phyloP scores from a whole-genome alignment of 2,329 filamentous ascomycete genomes.

The Aspergillus persii region DNA sequence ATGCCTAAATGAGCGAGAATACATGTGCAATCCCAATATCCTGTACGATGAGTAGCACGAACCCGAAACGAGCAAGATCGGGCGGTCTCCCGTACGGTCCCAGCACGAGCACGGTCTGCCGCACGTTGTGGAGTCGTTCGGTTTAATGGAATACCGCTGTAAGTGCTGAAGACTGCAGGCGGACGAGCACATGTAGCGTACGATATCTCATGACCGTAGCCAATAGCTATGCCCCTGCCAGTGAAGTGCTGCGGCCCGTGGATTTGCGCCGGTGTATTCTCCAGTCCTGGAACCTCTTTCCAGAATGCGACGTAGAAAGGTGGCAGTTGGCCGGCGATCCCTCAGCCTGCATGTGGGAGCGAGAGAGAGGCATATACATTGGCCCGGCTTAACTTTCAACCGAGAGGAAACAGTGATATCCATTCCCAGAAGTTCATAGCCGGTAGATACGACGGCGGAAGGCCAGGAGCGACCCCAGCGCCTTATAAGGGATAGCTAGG shows the following conservation, averaged over 20 bases:
- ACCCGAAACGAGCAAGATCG: slow-evolving; percentile 1
- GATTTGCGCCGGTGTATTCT: too few relatives aligned
- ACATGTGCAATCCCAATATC: neutral
- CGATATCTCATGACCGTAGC: neutral
- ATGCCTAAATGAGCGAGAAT: neutral
- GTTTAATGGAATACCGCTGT: neutral
- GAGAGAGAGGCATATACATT: too few relatives aligned
- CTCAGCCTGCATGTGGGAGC: too few relatives aligned
- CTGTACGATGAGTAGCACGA: slow-evolving; percentile 3
- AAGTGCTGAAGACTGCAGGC: neutral
- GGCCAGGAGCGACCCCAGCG: too few relatives aligned
- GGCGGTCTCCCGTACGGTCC: slow-evolving; percentile 3
- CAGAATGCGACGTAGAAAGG: too few relatives aligned
- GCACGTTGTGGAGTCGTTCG: neutral
- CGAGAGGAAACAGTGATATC: too few relatives aligned
- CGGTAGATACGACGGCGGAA: too few relatives aligned
- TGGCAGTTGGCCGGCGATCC: too few relatives aligned
- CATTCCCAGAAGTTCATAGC: too few relatives aligned
- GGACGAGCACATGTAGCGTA: slow-evolving; percentile 1
- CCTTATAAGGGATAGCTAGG: too few relatives aligned
- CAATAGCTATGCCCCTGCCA: neutral
- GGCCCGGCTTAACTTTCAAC: too few relatives aligned
- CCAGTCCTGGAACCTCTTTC: too few relatives aligned
- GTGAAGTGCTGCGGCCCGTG: neutral
- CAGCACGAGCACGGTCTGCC: slow-evolving; percentile 1